These are phyloP conservation scores for Pseudocercospora vitis DNA, from an alignment of 2,329 filamentous ascomycete genomes.

Conservation along the genomic window DNA sequence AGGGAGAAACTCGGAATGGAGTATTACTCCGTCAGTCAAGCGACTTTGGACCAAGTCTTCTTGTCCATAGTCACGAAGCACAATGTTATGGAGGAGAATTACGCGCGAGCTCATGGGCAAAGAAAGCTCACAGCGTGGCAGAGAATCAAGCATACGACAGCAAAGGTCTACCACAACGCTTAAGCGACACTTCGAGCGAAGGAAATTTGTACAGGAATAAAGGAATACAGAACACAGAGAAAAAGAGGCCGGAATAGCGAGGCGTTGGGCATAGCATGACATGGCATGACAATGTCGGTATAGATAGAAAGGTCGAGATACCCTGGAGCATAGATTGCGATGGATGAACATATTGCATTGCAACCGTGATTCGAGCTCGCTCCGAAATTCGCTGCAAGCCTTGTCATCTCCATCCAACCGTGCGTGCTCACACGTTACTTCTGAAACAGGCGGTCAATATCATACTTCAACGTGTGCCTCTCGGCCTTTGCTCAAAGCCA, in stretches of 20 bases:
- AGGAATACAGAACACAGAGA: neutral
- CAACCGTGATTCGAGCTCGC: too few relatives aligned
- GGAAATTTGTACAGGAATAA: too few relatives aligned
- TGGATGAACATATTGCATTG: neutral
- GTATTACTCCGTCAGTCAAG: conserved; percentile 80
- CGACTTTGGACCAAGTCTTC: conserved; percentile 89
- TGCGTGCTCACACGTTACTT: too few relatives aligned
- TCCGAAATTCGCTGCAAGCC: too few relatives aligned
- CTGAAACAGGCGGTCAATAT: too few relatives aligned
- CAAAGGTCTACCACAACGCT: conserved; percentile 27
- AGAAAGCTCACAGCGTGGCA: conserved; percentile 19
- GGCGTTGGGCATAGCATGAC: conserved; percentile 2
- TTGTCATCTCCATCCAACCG: too few relatives aligned
- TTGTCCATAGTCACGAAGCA: conserved; percentile 78
- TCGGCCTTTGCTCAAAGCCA: too few relatives aligned
- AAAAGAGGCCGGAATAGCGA: too few relatives aligned
- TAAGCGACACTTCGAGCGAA: conserved; percentile 7
- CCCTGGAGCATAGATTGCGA: neutral
- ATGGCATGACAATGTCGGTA: neutral
- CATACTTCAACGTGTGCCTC: too few relatives aligned
- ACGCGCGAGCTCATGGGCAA: conserved; percentile 26
- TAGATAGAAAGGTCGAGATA: neutral
- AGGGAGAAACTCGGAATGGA: conserved; percentile 70
- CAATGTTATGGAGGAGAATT: conserved; percentile 70
- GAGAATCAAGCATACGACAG: conserved; percentile 16